phyloP scores from a whole-genome alignment of 1,139 yeast species.

The Debaryomycetaceae sp. region DNA sequence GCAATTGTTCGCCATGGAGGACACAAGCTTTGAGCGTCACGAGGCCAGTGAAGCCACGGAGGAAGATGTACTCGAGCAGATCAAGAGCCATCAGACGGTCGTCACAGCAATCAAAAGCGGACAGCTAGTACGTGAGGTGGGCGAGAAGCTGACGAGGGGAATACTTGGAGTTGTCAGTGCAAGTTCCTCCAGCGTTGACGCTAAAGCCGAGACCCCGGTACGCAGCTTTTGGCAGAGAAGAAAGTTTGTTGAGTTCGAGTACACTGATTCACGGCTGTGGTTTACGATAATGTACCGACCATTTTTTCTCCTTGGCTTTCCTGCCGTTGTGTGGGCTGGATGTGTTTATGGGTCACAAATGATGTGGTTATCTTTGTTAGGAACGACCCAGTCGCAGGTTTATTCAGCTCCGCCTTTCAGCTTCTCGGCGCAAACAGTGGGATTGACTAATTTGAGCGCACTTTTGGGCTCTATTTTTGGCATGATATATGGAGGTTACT shows the following conservation, averaged over 20 bases:
- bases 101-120: slow-evolving; percentile 9
- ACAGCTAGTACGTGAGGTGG: not conserved
- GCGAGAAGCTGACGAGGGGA: not conserved
- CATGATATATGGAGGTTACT: slow-evolving; percentile 38
- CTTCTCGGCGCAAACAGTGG: slow-evolving; percentile 31
- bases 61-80: slow-evolving; percentile 20
- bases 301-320: slow-evolving; percentile 42
- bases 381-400: slow-evolving; percentile 41
- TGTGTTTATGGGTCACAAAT: slow-evolving; percentile 59
- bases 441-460: slow-evolving; percentile 40
- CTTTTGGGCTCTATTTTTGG: slow-evolving; percentile 38
- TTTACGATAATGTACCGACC: slow-evolving; percentile 36
- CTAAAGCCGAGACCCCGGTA: too few species aligned
- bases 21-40: slow-evolving; percentile 32
- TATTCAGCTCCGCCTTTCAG: slow-evolving; percentile 32
- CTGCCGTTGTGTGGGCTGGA: slow-evolving; percentile 61
- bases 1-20: slow-evolving; percentile 42
- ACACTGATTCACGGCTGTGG: slow-evolving; percentile 39
- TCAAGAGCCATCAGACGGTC: slow-evolving; percentile 19
- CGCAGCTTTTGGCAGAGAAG: slow-evolving; percentile 33
- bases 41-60: slow-evolving; percentile 13
- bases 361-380: slow-evolving; percentile 49
- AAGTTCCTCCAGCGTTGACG: too few species aligned
- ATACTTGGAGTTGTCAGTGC: not conserved
- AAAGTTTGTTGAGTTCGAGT: slow-evolving; percentile 31